A percentile compares a stretch with the other conserved stretches of the same genome.
Conservation (phyloP, 2,329 filamentous ascomycete species). For the Fragosphaeria purpurea region DNA sequence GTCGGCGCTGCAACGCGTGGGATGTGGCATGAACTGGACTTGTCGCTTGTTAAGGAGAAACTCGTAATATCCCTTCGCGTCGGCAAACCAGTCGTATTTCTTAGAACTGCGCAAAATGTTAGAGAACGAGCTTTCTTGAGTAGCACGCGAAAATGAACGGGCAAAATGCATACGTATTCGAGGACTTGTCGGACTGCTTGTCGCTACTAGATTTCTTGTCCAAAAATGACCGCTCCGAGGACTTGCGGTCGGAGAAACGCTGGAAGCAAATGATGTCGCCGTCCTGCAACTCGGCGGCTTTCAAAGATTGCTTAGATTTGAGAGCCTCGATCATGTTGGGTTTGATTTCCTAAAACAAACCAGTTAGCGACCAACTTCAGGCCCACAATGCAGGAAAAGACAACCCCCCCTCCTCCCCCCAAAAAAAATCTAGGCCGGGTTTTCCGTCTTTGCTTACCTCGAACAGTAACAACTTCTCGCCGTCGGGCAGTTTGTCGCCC, state of each 20-base stretch:
- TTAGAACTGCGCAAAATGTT: constrained; percentile 16
- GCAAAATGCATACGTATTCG: too few species aligned
- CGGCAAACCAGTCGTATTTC: constrained; percentile 47
- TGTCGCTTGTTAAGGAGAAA: constrained; percentile 77
- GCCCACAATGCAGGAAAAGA: neutral
- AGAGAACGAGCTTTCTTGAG: too few species aligned
- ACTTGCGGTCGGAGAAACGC: constrained; percentile 42
- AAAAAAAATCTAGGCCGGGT: too few species aligned
- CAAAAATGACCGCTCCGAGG: constrained; percentile 21
- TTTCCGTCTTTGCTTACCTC: constrained; percentile 34
- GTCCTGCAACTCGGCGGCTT: constrained; percentile 88
- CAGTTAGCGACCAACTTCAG: too few species aligned
- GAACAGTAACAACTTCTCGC: constrained; percentile 59
- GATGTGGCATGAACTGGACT: constrained; percentile 66
- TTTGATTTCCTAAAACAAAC: constrained; percentile 65
- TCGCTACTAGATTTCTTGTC: constrained; percentile 29
- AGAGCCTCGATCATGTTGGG: constrained; percentile 93
- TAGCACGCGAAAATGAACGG: too few species aligned
- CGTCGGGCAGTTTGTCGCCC: constrained; percentile 59
- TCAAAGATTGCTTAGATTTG: constrained; percentile 82
- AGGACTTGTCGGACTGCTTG: constrained; percentile 24
- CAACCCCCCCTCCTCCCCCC: neutral
- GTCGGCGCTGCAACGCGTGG: constrained; percentile 41
- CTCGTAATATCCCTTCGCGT: constrained; percentile 84
- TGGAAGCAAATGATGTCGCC: constrained; percentile 97